Evolutionary conservation across 179 eudicot genomes (phyloP).

Genomic region (Camellia oleifera): DNA sequence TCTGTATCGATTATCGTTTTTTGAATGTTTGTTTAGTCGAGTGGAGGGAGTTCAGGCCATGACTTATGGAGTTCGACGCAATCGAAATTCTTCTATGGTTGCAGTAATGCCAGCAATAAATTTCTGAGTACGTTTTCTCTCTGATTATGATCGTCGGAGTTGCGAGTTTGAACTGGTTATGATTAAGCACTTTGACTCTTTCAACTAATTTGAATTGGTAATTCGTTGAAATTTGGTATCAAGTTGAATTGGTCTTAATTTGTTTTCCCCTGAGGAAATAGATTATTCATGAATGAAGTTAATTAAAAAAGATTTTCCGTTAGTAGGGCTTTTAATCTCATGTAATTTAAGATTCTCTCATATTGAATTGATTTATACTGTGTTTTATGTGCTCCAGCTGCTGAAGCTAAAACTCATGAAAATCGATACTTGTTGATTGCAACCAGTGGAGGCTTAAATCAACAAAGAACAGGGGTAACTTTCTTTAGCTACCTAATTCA

Average conservation of each 20-base stretch:
- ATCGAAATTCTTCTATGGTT: slow-evolving; percentile 54
- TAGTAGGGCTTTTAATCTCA: background rate
- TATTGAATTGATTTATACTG: background rate
- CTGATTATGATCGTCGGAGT: background rate
- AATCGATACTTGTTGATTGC: slow-evolving; percentile 63
- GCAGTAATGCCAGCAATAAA: slow-evolving; percentile 53
- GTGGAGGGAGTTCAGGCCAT: slow-evolving; percentile 34
- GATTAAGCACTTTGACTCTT: background rate
- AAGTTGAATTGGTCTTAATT: background rate
- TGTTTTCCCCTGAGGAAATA: background rate
- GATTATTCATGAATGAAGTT: background rate
- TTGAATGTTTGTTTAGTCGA: background rate
- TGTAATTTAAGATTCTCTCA: background rate
- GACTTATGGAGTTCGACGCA: slow-evolving; percentile 63
- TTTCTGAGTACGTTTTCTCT: slow-evolving; percentile 40
- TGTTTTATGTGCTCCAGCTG: slow-evolving; percentile 35
- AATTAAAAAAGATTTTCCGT: too few species aligned
- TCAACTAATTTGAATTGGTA: background rate
- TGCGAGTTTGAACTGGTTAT: background rate
- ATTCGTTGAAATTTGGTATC: background rate
- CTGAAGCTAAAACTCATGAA: slow-evolving; percentile 50
- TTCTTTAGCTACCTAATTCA: slow-evolving; percentile 7
- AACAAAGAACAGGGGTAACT: slow-evolving; percentile 83
- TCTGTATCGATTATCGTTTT: background rate
- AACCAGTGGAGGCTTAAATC: slow-evolving; percentile 85